Evolutionary conservation across 768 basidiomycete genomes (phyloP).

Genomic region (Arthromyces matolae): DNA sequence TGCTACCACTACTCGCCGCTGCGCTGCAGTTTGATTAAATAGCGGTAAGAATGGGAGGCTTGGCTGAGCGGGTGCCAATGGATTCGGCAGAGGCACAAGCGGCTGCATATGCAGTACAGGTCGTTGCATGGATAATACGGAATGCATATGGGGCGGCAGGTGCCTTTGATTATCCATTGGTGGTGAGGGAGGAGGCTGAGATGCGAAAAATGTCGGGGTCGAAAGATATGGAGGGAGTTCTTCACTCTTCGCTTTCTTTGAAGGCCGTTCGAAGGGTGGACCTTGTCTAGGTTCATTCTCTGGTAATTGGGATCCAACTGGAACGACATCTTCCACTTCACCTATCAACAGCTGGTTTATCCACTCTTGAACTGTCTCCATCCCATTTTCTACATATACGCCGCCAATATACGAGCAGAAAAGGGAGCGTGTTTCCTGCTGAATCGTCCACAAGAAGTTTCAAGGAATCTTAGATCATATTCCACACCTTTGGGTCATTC

Average conservation of each 20-base stretch:
- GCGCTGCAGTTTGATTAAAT: constrained; percentile 71
- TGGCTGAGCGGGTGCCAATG: constrained; percentile 62
- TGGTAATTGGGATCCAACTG: constrained; percentile 8
- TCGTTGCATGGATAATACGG: constrained; percentile 12
- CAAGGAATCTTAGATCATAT: constrained; percentile 15
- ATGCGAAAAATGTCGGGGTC: constrained; percentile 29
- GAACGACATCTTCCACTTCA: constrained; percentile 3
- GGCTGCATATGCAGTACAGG: constrained; percentile 14
- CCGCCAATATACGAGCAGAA: constrained; percentile 70
- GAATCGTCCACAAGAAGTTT: constrained; percentile 11
- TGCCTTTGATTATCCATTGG: constrained; percentile 14
- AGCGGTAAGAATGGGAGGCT: constrained; percentile 61
- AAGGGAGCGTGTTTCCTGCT: constrained; percentile 51
- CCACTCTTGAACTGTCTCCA: constrained; percentile 53
- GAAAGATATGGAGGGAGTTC: constrained; percentile 20
- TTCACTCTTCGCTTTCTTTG: constrained; percentile 42
- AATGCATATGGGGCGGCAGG: constrained; percentile 16
- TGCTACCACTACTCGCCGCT: constrained; percentile 58
- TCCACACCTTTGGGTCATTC: constrained; percentile 39
- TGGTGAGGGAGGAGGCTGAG: constrained; percentile 30
- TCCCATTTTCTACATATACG: constrained; percentile 53
- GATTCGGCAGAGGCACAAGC: constrained; percentile 39
- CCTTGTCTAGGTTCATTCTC: constrained; percentile 8
- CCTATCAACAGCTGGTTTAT: constrained; percentile 38
- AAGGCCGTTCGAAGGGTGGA: constrained; percentile 28